Evolutionary conservation across 306 rosid species (phyloP).

Genomic region (Vicia faba): DNA sequence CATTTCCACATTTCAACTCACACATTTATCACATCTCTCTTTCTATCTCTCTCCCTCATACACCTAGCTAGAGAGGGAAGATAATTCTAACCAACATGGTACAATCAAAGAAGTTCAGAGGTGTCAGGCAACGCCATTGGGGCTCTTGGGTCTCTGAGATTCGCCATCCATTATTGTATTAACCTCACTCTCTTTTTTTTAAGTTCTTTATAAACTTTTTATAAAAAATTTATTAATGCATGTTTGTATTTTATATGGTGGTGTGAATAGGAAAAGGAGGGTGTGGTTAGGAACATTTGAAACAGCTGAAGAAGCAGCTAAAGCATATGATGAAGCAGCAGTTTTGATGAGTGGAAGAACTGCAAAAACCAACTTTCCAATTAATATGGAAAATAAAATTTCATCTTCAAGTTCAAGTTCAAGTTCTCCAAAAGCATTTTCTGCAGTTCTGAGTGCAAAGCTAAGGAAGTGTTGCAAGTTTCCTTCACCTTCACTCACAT

Average conservation of each 20-base stretch:
- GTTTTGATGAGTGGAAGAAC: conserved; percentile 75
- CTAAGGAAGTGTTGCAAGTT: conserved; percentile 66
- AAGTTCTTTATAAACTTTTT: neutral
- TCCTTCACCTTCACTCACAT: conserved; percentile 81
- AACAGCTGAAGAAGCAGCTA: conserved; percentile 85
- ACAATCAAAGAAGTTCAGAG: conserved; percentile 77
- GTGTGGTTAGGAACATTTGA: conserved; percentile 94
- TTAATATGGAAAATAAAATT: conserved; percentile 29
- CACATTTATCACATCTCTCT: conserved; percentile 3
- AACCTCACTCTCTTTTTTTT: conserved; percentile 5
- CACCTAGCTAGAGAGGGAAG: neutral
- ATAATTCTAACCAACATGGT: conserved; percentile 47
- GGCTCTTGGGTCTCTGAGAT: conserved; percentile 98
- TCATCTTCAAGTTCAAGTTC: neutral
- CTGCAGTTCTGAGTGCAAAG: conserved; percentile 62
- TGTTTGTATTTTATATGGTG: neutral
- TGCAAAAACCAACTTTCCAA: conserved; percentile 87
- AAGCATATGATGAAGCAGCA: conserved; percentile 94
- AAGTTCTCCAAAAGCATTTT: conserved; percentile 41
- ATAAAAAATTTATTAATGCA: neutral
- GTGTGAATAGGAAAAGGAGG: conserved; percentile 75
- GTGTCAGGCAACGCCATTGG: conserved; percentile 96
- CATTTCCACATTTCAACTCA: conserved; percentile 35
- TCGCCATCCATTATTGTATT: conserved; percentile 83
- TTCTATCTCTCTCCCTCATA: neutral